These are phyloP conservation scores for Candida sanyiensis DNA, from an alignment of 805 yeast species.

Conservation along the genomic window DNA sequence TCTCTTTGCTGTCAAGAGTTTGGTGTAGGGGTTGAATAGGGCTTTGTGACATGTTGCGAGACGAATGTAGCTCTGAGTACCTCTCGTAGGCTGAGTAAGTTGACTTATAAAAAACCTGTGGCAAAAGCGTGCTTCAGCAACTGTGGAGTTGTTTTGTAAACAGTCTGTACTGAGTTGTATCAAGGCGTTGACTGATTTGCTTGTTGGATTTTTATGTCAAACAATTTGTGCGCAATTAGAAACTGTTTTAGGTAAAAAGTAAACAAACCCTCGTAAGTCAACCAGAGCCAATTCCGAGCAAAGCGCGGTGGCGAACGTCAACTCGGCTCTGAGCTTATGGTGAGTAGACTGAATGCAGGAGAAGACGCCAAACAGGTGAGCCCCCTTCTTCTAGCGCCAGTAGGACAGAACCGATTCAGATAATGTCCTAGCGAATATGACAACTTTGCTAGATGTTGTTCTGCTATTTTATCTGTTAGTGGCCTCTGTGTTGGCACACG, in stretches of 20 bases:
- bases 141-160: too few relatives aligned
- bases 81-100: too few relatives aligned
- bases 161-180: too few relatives aligned
- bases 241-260: conserved; percentile 15
- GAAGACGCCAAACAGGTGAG: too few relatives aligned
- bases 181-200: not conserved
- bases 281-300: too few relatives aligned
- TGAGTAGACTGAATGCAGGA: too few relatives aligned
- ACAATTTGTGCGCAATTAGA: not conserved
- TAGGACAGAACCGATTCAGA: not conserved
- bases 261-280: conserved; percentile 15
- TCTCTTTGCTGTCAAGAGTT: conserved; percentile 25
- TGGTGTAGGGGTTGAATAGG: conserved; percentile 27
- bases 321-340: too few relatives aligned
- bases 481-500: not conserved
- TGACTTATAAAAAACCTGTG: too few relatives aligned
- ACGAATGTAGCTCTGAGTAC: not conserved
- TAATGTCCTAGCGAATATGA: not conserved
- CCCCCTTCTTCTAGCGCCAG: too few relatives aligned
- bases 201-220: conserved; percentile 5
- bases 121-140: too few relatives aligned
- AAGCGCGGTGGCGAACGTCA: too few relatives aligned
- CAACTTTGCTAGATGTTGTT: not conserved
- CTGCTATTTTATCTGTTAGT: not conserved
- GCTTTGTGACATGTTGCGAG: conserved; percentile 14